A percentile compares a stretch with the other conserved stretches of the same genome.
phyloP scores from a whole-genome alignment of 352 stramenopile genomes.

The Pythium aristosporum region DNA sequence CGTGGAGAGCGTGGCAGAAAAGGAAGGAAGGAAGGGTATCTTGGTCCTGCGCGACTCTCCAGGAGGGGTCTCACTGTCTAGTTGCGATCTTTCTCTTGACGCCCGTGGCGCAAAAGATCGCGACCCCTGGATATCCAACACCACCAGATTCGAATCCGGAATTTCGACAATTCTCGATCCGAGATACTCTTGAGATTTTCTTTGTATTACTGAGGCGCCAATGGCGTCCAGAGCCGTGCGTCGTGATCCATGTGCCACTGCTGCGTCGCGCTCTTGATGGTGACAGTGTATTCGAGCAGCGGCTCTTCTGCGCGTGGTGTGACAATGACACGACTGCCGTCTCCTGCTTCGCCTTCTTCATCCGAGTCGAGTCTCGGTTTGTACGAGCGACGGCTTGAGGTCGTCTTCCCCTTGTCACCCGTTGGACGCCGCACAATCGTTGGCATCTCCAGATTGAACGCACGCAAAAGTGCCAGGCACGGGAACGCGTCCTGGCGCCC shows the following conservation, averaged over 20 bases:
- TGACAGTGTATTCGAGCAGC: conserved; percentile 31
- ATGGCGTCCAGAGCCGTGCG: conserved; percentile 33
- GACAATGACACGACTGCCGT: conserved; percentile 12
- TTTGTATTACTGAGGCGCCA: background rate
- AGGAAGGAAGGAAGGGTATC: too few relatives aligned
- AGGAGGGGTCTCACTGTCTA: too few relatives aligned
- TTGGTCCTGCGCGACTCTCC: too few relatives aligned
- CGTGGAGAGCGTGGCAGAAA: background rate
- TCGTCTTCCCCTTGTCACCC: background rate
- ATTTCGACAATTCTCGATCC: background rate
- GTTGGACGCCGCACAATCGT: conserved; percentile 24
- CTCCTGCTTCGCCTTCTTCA: conserved; percentile 21
- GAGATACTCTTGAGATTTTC: background rate
- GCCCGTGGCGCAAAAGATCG: too few relatives aligned
- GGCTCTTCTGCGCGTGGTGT: background rate
- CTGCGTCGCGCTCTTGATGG: conserved; percentile 38
- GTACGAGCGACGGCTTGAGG: conserved; percentile 22
- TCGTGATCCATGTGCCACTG: conserved; percentile 52
- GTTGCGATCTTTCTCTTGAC: too few relatives aligned
- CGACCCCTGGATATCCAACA: too few relatives aligned
- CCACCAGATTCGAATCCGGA: background rate
- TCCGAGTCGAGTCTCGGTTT: conserved; percentile 27
- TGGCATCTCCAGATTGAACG: conserved; percentile 37
- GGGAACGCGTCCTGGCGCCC: conserved; percentile 26
- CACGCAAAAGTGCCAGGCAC: conserved; percentile 28